Evolutionary conservation across 805 yeast genomes (phyloP), one percentile per base, ranked within the genome.

Genomic region (Yarrowia yakushimensis): DNA sequence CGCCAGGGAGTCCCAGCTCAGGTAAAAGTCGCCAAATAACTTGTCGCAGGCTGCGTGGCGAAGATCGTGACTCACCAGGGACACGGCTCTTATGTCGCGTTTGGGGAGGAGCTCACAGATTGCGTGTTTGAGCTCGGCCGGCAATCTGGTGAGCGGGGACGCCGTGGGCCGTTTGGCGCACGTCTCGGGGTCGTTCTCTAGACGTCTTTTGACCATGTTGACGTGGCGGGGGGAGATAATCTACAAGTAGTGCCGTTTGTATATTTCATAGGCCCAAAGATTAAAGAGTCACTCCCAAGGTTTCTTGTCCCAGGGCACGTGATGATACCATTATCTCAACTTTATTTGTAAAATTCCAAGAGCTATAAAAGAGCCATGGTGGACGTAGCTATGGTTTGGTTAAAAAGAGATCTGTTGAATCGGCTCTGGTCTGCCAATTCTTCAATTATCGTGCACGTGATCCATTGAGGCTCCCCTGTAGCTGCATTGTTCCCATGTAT

Each of bases 211-310:
- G 25, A 52, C 59, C 59, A 52, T 52, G 13, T 46, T 33, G 13
- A 15, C n/a, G 13, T 5, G 39, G 20, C 10, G 2, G 41, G 17
- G 23, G 37, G 1, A 4, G 12, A 7, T n/a, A n/a, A n/a, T n/a
- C n/a, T n/a, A n/a, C 1, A 34, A 34, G 9, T 48, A 22, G 55
- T 48, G 55, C 39, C 30, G 39, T 48, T n/a, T 33, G 34, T 43
- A 23, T 41, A 13, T 23, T 10, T 9, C 12, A 17, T 23, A 12
- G 43, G 28, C 11, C 33, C 10, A 28, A 43, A 31, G 36, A 22
- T 23, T n/a, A 22, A 48, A 48, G 59, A 52, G 59, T 52, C 59
- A 55, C 48, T 55, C 48, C 30, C 48, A 55, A 41, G 61, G 48
- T 55, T 39, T 41, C 28, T 25, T 25, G 36, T 28, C 48, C 48